Base-by-base conservation (phyloP, 768 basidiomycete species). In the Psilocybe cubensis region DNA sequence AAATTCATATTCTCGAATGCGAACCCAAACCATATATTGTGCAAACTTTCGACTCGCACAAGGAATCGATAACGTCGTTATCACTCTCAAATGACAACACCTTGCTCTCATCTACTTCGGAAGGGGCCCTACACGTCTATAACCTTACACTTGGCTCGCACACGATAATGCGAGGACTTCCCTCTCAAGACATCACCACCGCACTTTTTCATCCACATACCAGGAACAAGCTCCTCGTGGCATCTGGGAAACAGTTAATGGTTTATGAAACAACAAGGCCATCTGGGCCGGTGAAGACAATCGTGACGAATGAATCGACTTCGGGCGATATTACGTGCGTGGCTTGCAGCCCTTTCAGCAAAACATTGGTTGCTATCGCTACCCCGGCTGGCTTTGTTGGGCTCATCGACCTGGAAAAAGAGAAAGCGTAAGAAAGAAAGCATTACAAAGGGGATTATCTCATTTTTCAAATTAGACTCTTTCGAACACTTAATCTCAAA, bases 271-370 rank as follows among this genome's bases (percentile, higher is more conserved):
- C 80, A 2, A 81, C 78, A 25, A 80, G 82, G 11, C 81, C 86
- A 8, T 81, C 83, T 20, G 73, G 74, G 4, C 86, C 89, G 9
- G 48, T 76, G 24, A 89, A 86, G 68, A 72, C 71, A 0, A 71
- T 91, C 33, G 58, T 75, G 1, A 63, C 90, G 53, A 74, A 71
- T 9, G 83, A 83, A 21, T 61, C 71, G 17, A 60, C 65, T 3
- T 64, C 71, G 0, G 85, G 84, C 7, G 70, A 80, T n/a, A 79
- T 91, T 21, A 69, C 82, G 3, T 80, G 79, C 11, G 68, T 91
- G 8, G 76, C 83, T 6, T 84, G 82, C 59, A 90, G 89, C 60
- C 88, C 90, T 6, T 91, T 90, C 69, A 91, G 89, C 72, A 91
- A 87, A 73, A 87, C 86, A 2, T 72, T 92, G 29, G 76, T 88